Base-by-base conservation (phyloP, 352 stramenopile genomes). In the Phytophthora podocarpi region DNA sequence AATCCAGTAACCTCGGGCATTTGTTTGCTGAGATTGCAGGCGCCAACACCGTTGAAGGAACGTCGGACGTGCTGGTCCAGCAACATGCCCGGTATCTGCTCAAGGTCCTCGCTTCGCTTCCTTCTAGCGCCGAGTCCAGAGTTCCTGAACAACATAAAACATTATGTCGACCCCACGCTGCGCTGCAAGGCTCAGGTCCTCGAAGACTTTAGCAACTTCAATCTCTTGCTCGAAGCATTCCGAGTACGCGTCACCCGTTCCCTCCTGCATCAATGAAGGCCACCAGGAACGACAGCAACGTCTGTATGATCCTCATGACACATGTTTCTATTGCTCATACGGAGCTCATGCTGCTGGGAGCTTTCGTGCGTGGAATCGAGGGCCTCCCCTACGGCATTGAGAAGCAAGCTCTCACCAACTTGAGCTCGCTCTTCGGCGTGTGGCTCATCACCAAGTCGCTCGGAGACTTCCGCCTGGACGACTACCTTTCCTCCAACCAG, bases 31-130 rank as follows among this genome's bases (percentile, higher is more conserved):
- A 86, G 47, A 58, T 72, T 30, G 73, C 81, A 0, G 76, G 76
- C n/a, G 57, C 73, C 6, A 74, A 49, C 45, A 92, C 83, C 11
- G 87, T 72, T 54, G 80, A 92, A 74, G 83, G 80, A 16, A 92
- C 80, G 18, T 84, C 80, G 37, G 80, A 92, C 55, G 81, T 92
- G 48, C 68, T 92, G 24, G 70, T 87, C 23, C 75, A 89, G 51
- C 80, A 92, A 32, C 80, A 90, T 52, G 68, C 72, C 10, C 76
- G 74, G 0, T 90, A 78, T 54, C 54, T 92, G 9, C 28, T 87
- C 13, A 91, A 91, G 70, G 52, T 70, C 20, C 28, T 57, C 16
- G 21, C 41, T 20, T 61, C 35, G 15, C 13, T 67, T 24, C 58
- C 59, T n/a, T 49, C 48, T 6, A 64, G 61, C 4, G 26, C 35